phyloP scores from a whole-genome alignment of 345 rosid species.

The rapeseed (Brassica napus) region DNA sequence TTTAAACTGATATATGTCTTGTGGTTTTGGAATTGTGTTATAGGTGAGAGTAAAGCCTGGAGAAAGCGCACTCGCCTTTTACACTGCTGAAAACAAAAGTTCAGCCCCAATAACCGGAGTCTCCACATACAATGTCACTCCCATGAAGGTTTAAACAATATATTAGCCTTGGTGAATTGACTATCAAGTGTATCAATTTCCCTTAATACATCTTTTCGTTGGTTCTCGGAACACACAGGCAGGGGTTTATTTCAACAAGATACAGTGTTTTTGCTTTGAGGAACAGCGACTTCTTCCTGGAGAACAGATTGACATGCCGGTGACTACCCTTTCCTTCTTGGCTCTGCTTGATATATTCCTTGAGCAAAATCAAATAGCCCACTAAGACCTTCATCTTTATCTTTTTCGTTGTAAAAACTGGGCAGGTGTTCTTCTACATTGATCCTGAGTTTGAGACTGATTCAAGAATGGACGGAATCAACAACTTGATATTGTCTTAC shows the following conservation, averaged over 20 bases:
- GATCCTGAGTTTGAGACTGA: slow-evolving; percentile 96
- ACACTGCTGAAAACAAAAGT: slow-evolving; percentile 87
- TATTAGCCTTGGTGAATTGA: neutral
- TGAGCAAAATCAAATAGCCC: neutral
- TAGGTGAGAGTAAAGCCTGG: slow-evolving; percentile 96
- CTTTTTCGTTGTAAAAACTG: neutral
- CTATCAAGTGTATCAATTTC: neutral
- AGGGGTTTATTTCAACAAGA: slow-evolving; percentile 91
- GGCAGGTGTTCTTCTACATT: slow-evolving; percentile 91
- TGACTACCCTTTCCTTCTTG: slow-evolving; percentile 32
- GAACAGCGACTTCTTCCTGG: slow-evolving; percentile 97
- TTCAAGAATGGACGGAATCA: slow-evolving; percentile 87
- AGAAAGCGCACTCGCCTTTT: slow-evolving; percentile 97
- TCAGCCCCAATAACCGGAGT: slow-evolving; percentile 77
- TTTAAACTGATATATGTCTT: neutral
- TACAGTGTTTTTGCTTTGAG: slow-evolving; percentile 95
- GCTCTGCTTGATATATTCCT: neutral
- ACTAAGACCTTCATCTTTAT: neutral
- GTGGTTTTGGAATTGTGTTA: slow-evolving; percentile 27
- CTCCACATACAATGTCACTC: slow-evolving; percentile 89
- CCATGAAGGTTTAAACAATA: slow-evolving; percentile 65
- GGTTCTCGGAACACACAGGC: slow-evolving; percentile 53
- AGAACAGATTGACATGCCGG: slow-evolving; percentile 98
- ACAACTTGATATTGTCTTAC: slow-evolving; percentile 84
- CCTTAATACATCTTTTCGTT: neutral